Evolutionary conservation across 2,329 filamentous ascomycete species (phyloP).

Genomic region (Aspergillus candidus): DNA sequence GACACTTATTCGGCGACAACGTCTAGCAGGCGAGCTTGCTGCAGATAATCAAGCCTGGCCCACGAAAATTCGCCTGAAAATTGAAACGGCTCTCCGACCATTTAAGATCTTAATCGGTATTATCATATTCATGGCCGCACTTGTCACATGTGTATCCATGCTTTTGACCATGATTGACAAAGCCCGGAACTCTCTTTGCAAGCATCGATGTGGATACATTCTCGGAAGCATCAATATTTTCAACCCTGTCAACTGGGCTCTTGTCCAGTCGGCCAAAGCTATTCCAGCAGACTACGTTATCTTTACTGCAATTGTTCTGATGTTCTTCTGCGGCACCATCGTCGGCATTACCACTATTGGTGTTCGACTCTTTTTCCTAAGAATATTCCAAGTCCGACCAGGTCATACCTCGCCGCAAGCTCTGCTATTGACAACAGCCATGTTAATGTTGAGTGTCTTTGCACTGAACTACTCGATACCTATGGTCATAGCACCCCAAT

Average conservation of each 20-base stretch:
- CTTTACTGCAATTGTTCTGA: conserved; percentile 74
- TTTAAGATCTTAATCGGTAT: conserved; percentile 83
- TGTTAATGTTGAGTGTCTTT: conserved; percentile 82
- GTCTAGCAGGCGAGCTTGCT: conserved; percentile 62
- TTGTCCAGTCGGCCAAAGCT: conserved; percentile 70
- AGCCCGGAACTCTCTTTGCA: conserved; percentile 90
- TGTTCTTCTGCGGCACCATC: conserved; percentile 85
- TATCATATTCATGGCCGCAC: conserved; percentile 64
- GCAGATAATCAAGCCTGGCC: conserved; percentile 71
- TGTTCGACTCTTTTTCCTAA: conserved; percentile 94
- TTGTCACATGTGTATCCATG: conserved; percentile 85
- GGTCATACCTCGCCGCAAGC: conserved; percentile 88
- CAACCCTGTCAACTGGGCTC: conserved; percentile 88
- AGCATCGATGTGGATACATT: conserved; percentile 84
- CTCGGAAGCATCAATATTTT: conserved; percentile 84
- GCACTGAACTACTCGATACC: conserved; percentile 89
- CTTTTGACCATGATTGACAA: conserved; percentile 94
- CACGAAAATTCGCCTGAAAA: conserved; percentile 69
- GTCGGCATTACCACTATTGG: conserved; percentile 80
- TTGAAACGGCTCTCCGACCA: conserved; percentile 76
- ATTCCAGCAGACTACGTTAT: conserved; percentile 92
- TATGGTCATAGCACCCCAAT: conserved; percentile 93
- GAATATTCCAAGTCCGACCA: conserved; percentile 82
- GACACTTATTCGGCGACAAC: conserved; percentile 81
- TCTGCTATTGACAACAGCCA: conserved; percentile 79